Evolutionary conservation across 139 green algal genomes (phyloP), one percentile per base, ranked within the genome.

Genomic region (Medakamo hakoo): DNA sequence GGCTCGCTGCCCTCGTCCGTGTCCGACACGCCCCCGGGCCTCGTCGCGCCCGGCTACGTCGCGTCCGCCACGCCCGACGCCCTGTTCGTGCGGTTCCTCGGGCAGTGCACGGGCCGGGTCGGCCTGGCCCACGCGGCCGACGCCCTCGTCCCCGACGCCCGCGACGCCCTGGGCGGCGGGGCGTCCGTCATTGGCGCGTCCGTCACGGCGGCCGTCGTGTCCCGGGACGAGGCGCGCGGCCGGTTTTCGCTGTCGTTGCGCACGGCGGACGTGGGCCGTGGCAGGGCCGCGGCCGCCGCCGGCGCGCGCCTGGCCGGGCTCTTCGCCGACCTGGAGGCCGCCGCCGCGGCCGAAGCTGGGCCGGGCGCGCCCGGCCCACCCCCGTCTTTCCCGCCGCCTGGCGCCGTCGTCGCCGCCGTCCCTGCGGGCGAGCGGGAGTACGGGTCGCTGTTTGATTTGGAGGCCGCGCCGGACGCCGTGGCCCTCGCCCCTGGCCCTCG

Each of bases 11-110:
- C 80, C 0, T 22, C 27, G 0, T 27, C 9, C 2, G 22, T 87
- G 2, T 67, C 65, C 1, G 74, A 77, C 14, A 73, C 91, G 9
- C 30, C 30, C 14, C 63, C 78, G 62, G 77, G 74, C 2, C 58
- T 66, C 19, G 27, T 85, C 22, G 62, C 86, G 49, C 72, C 86
- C 2, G 91, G 86, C 27, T 97, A 88, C 52, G 82, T 97, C 4
- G 82, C 82, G 9, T 80, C 29, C 27, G 72, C 94, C 1, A 90
- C 77, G 0, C 22, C 48, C 0, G 79, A 90, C 57, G 79, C 79
- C 18, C 80, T 87, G 2, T 96, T 91, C 69, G 91, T 98, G 4
- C 49, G 68, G 63, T 74, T 63, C 19, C 27, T 25, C n/a, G 25
- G 57, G 25, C 24, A 24, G 57, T n/a, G 24, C n/a, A 59, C 23